phyloP scores from a whole-genome alignment of 352 stramenopile species.

The Paralagenidium karlingii region DNA sequence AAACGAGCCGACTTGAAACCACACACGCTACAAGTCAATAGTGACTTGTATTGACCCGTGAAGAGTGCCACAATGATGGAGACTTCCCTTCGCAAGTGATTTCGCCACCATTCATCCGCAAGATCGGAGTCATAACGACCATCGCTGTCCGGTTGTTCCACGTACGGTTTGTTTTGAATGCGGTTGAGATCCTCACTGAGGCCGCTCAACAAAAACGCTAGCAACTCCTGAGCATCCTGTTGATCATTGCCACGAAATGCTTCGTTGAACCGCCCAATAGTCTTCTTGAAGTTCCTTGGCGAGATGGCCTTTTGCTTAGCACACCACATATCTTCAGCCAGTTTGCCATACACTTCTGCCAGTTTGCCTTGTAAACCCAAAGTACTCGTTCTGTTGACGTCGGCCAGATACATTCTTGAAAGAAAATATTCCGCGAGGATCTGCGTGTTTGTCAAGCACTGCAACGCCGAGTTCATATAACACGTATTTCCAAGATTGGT shows the following conservation, averaged over 20 bases:
- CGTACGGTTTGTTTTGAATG: constrained; percentile 93
- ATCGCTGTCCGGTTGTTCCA: constrained; percentile 96
- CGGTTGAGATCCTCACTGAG: constrained; percentile 98
- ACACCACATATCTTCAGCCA: constrained; percentile 94
- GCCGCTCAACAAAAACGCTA: constrained; percentile 93
- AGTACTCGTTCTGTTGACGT: constrained; percentile 96
- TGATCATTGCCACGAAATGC: constrained; percentile 96
- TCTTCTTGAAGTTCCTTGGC: constrained; percentile 90
- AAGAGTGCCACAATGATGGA: constrained; percentile 99
- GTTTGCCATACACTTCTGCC: constrained; percentile 89
- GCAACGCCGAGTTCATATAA: constrained; percentile 91
- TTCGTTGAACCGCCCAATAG: constrained; percentile 90
- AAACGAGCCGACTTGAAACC: constrained; percentile 91
- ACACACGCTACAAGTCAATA: constrained; percentile 93
- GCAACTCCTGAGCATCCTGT: constrained; percentile 96
- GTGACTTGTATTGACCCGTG: constrained; percentile 97
- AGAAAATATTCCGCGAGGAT: constrained; percentile 95
- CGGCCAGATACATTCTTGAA: constrained; percentile 81
- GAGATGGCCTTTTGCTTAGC: constrained; percentile 89
- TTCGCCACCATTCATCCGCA: constrained; percentile 98
- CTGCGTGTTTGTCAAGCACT: constrained; percentile 93
- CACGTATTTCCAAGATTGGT: constrained; percentile 93
- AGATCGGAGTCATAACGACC: constrained; percentile 95
- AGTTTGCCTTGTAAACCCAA: constrained; percentile 92
- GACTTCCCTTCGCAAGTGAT: constrained; percentile 95